Percentiles rank a stretch among this genome's conserved stretches.
Evolutionary conservation across 768 basidiomycete species (phyloP).

Genomic region (Amanita muscaria): DNA sequence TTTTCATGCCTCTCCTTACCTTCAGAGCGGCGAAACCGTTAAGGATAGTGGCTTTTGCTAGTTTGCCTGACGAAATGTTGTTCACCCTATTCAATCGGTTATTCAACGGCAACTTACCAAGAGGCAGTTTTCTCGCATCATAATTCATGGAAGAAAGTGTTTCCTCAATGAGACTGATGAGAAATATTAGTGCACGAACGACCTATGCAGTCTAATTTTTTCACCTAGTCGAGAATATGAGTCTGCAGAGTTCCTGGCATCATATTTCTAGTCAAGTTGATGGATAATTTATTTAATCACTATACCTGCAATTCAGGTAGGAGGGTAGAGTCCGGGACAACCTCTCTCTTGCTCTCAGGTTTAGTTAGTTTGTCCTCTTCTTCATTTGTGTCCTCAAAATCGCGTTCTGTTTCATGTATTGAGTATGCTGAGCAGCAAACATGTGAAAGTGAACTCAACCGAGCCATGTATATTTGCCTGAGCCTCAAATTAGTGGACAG

Average conservation of each 20-base stretch:
- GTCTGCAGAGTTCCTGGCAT: constrained; percentile 33
- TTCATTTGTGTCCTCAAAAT: constrained; percentile 36
- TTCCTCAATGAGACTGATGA: constrained; percentile 39
- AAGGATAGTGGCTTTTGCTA: constrained; percentile 51
- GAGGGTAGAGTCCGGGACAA: constrained; percentile 40
- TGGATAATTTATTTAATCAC: neutral
- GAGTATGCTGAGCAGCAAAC: neutral
- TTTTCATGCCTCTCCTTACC: constrained; percentile 19
- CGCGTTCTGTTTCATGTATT: constrained; percentile 31
- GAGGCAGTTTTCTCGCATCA: constrained; percentile 54
- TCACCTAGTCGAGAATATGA: constrained; percentile 45
- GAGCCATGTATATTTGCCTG: constrained; percentile 56
- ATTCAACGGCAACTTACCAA: constrained; percentile 27
- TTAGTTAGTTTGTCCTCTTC: constrained; percentile 33
- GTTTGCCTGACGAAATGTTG: constrained; percentile 32
- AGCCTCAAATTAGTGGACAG: neutral
- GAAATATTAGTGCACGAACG: neutral
- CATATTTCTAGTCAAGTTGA: neutral
- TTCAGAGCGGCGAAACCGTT: constrained; percentile 52
- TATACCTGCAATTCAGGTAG: constrained; percentile 35
- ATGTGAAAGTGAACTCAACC: constrained; percentile 24
- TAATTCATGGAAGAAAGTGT: constrained; percentile 56
- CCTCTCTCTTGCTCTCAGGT: constrained; percentile 20
- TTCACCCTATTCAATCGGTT: neutral
- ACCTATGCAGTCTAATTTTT: constrained; percentile 4